phyloP scores from a whole-genome alignment of 2,329 filamentous ascomycete species.

The Nigrograna mackinnonii region DNA sequence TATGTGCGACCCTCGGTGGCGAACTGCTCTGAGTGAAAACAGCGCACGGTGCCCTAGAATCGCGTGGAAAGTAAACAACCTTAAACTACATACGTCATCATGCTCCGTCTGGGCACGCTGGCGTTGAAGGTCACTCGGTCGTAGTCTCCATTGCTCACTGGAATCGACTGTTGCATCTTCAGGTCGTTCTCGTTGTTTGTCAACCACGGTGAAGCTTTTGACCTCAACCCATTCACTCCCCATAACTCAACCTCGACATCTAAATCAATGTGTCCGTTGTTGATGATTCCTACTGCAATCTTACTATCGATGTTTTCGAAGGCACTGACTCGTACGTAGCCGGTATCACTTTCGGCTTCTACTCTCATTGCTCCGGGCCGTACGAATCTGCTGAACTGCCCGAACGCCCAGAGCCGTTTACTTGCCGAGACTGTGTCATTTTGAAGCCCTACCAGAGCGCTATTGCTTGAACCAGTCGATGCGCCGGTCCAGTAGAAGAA shows the following conservation, averaged over 20 bases:
- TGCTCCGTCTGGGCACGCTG: neutral
- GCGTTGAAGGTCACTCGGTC: neutral
- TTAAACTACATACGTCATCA: too few species aligned
- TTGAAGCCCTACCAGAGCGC: too few species aligned
- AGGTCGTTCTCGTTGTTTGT: constrained; percentile 1
- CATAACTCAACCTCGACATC: constrained; percentile 5
- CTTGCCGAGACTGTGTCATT: too few species aligned
- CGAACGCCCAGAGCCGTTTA: too few species aligned
- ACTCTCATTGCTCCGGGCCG: too few species aligned
- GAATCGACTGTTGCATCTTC: neutral
- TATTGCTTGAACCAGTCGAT: too few species aligned
- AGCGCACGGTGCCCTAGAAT: too few species aligned
- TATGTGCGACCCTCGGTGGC: too few species aligned
- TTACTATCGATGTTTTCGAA: constrained; percentile 29
- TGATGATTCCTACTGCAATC: constrained; percentile 33
- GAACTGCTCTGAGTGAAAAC: too few species aligned
- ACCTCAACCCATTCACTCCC: neutral
- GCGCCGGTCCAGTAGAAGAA: too few species aligned
- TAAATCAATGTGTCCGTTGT: constrained; percentile 20
- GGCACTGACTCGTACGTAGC: constrained; percentile 25
- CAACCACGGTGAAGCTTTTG: neutral
- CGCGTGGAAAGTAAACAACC: too few species aligned
- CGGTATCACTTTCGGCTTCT: constrained; percentile 24
- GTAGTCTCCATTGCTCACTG: neutral
- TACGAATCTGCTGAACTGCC: too few species aligned